Base-by-base conservation (phyloP, 2,329 filamentous ascomycete species). In the Apiospora sp. region DNA sequence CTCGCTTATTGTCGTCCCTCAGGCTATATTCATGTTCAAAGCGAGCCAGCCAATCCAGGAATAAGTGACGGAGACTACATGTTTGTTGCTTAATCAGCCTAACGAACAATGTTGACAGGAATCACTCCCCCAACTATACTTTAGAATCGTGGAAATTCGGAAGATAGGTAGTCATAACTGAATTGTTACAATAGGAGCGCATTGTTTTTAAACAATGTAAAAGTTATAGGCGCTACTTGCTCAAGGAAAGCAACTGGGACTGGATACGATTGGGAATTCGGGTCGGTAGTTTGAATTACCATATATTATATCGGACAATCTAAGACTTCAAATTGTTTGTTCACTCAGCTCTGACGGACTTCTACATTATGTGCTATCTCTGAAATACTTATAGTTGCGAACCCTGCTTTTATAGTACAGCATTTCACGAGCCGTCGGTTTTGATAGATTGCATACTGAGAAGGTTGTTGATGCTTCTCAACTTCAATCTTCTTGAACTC, bases 1-100 rank as follows among this genome's bases (percentile, higher is more conserved):
- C 71, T 79, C 80, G 3, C 80, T 86, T 12, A 75, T 91, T 34
- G 30, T 93, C 7, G 77, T 87, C 4, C 85, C 86, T 14, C 86
- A 93, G 82, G 74, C 87, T 44, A 78, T 89, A 68, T 76, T 89
- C 68, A 79, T 87, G 44, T 74, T 80, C 8, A 76, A 75, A 68
- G 76, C 79, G 70, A 78, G 77, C 74, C 76, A 78, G 74, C 77
- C 78, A 74, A 49, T 73, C 41, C 74, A 78, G 41, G 43, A 46
- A 24, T 46, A 44, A 68, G 67, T n/a, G 22, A 48, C n/a, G 41
- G 44, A 69, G 75, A 74, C 12, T 7, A 2, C 34, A 22, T 10
- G 34, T 16, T 19, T 2, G 27, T 30, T 30, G n/a, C n/a, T n/a
- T n/a, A n/a, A n/a, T n/a, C n/a, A n/a, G n/a, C n/a, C n/a, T n/a